A percentile compares a stretch with the other conserved stretches of the same genome.
phyloP scores from a whole-genome alignment of 2,329 filamentous ascomycete genomes.

The Neonectria ditissima region DNA sequence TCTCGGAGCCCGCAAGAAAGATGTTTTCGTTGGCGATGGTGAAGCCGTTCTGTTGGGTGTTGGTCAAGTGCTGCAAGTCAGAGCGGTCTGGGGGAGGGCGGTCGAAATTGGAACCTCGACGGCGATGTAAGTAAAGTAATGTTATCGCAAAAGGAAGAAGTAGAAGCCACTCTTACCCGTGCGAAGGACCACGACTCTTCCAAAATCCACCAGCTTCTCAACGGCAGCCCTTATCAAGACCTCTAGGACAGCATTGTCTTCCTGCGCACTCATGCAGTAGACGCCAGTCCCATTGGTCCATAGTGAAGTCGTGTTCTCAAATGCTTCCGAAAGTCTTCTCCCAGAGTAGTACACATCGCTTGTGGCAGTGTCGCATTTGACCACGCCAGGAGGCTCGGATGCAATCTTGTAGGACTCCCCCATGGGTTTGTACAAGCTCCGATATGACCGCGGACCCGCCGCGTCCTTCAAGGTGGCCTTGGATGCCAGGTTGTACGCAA shows the following conservation, averaged over 20 bases:
- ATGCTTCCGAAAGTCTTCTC: constrained; percentile 68
- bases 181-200: constrained; percentile 75
- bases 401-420: constrained; percentile 56
- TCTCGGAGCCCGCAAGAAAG: constrained; percentile 72
- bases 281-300: constrained; percentile 76
- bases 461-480: constrained; percentile 66
- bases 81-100: constrained; percentile 70
- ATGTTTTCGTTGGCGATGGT: constrained; percentile 73
- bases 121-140: constrained; percentile 2
- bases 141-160: background rate
- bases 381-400: constrained; percentile 63
- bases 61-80: constrained; percentile 69
- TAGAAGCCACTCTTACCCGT: constrained; percentile 56
- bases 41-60: constrained; percentile 72
- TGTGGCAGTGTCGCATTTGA: constrained; percentile 76
- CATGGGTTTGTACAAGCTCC: constrained; percentile 62
- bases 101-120: constrained; percentile 74
- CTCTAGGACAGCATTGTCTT: constrained; percentile 77
- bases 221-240: constrained; percentile 71
- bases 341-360: constrained; percentile 80
- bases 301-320: constrained; percentile 72
- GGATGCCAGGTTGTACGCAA: constrained; percentile 63
- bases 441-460: constrained; percentile 62
- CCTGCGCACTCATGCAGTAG: constrained; percentile 79
- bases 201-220: constrained; percentile 71